These are phyloP conservation scores for Phytophthora aleatoria DNA, from an alignment of 352 stramenopile species.

Conservation along the genomic window DNA sequence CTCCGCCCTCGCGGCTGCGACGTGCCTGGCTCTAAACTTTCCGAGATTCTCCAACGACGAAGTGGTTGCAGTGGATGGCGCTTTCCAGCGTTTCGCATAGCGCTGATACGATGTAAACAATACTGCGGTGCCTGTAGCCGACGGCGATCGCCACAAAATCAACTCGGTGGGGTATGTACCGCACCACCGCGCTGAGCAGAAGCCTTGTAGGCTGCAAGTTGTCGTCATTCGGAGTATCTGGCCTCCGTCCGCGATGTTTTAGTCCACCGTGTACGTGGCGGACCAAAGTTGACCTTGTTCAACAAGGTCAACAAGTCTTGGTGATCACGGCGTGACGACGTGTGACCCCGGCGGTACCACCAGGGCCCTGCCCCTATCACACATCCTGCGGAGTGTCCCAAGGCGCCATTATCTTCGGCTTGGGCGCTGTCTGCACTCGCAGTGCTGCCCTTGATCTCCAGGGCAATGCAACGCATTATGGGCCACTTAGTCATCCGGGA, in stretches of 20 bases:
- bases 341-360: slow-evolving; percentile 19
- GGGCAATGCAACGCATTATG: neutral
- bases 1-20: slow-evolving; percentile 5
- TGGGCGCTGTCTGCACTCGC: neutral
- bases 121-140: neutral
- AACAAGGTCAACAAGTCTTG: neutral
- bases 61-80: slow-evolving; percentile 20
- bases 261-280: slow-evolving; percentile 2
- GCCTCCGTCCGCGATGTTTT: too few species aligned
- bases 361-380: slow-evolving; percentile 27
- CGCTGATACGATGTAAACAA: neutral
- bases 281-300: slow-evolving; percentile 20
- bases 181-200: neutral
- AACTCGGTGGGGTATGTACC: neutral
- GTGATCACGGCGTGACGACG: slow-evolving; percentile 19
- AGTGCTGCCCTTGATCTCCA: neutral
- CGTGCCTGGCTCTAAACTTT: slow-evolving; percentile 21
- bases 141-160: neutral
- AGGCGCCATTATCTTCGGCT: slow-evolving; percentile 1
- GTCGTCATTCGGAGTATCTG: neutral
- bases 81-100: slow-evolving; percentile 34
- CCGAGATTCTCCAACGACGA: slow-evolving; percentile 18
- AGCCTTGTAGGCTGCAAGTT: neutral
- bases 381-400: slow-evolving; percentile 31
- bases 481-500: neutral